Evolutionary conservation across 192 early-diverging fungal genomes (phyloP).

Genomic region (Umbelopsis ramanniana): DNA sequence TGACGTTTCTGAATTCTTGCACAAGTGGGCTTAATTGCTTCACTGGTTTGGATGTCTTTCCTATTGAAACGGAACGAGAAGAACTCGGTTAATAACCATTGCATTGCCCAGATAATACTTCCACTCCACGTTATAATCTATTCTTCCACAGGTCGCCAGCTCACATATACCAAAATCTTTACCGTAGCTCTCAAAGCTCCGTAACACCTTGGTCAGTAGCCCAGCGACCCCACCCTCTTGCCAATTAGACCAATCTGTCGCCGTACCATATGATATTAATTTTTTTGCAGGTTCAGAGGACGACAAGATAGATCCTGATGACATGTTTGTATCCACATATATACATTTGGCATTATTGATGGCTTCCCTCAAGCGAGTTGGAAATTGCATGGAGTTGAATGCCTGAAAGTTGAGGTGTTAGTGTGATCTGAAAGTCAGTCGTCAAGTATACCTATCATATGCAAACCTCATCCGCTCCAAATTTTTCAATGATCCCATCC

Average conservation of each 20-base stretch:
- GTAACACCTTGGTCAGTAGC: background rate
- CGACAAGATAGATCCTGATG: background rate
- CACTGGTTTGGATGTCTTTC: constrained; percentile 21
- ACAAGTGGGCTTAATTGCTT: constrained; percentile 65
- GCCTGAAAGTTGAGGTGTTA: constrained; percentile 16
- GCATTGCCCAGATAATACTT: too few relatives aligned
- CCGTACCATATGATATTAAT: constrained; percentile 18
- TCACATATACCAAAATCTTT: constrained; percentile 5
- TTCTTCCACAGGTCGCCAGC: constrained; percentile 1
- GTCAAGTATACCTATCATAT: too few relatives aligned
- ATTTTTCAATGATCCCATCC: constrained; percentile 72
- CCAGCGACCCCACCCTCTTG: constrained; percentile 21
- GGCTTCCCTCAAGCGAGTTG: constrained; percentile 14
- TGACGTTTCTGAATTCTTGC: constrained; percentile 77
- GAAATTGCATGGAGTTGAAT: constrained; percentile 34
- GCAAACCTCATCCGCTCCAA: constrained; percentile 83
- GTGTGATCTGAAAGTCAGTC: too few relatives aligned
- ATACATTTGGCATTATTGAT: constrained; percentile 27
- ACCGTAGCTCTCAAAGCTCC: constrained; percentile 13
- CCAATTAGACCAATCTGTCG: constrained; percentile 21
- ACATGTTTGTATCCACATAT: constrained; percentile 34
- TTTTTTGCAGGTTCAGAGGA: constrained; percentile 1
- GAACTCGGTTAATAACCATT: background rate
- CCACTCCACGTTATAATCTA: too few relatives aligned
- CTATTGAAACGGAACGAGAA: constrained; percentile 15